phyloP scores from a whole-genome alignment of 2,329 filamentous ascomycete species.

The Clonostachys rosea region DNA sequence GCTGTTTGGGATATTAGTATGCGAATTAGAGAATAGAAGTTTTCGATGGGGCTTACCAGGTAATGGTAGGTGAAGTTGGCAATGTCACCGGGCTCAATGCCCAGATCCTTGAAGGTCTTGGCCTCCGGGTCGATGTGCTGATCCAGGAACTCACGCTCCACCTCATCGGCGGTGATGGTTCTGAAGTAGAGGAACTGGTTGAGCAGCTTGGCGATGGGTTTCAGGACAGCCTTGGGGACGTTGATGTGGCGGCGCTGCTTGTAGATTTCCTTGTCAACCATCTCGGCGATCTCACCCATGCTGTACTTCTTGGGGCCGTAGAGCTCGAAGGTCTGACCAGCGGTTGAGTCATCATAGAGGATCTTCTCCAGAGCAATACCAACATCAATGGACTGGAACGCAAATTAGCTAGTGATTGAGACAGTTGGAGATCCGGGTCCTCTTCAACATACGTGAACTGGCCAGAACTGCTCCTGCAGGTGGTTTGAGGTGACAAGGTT shows the following conservation, averaged over 20 bases:
- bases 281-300: slow-evolving; percentile 76
- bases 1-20: slow-evolving; percentile 45
- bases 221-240: slow-evolving; percentile 74
- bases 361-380: slow-evolving; percentile 85
- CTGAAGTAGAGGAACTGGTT: slow-evolving; percentile 91
- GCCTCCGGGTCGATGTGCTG: slow-evolving; percentile 85
- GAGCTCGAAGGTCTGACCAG: slow-evolving; percentile 87
- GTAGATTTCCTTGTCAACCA: slow-evolving; percentile 90
- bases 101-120: slow-evolving; percentile 93
- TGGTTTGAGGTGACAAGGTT: slow-evolving; percentile 89
- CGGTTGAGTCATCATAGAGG: slow-evolving; percentile 85
- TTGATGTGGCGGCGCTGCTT: slow-evolving; percentile 90
- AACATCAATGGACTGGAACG: slow-evolving; percentile 75
- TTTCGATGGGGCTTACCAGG: slow-evolving; percentile 55
- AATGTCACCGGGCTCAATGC: slow-evolving; percentile 84
- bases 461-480: slow-evolving; percentile 87
- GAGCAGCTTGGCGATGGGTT: slow-evolving; percentile 67
- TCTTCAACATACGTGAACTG: slow-evolving; percentile 68
- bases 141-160: slow-evolving; percentile 90
- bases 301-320: slow-evolving; percentile 93
- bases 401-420: background rate
- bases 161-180: slow-evolving; percentile 73
- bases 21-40: background rate
- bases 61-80: slow-evolving; percentile 89
- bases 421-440: background rate